phyloP scores from a whole-genome alignment of 2,329 filamentous ascomycete species.

The Conoideocrella luteorostrata region DNA sequence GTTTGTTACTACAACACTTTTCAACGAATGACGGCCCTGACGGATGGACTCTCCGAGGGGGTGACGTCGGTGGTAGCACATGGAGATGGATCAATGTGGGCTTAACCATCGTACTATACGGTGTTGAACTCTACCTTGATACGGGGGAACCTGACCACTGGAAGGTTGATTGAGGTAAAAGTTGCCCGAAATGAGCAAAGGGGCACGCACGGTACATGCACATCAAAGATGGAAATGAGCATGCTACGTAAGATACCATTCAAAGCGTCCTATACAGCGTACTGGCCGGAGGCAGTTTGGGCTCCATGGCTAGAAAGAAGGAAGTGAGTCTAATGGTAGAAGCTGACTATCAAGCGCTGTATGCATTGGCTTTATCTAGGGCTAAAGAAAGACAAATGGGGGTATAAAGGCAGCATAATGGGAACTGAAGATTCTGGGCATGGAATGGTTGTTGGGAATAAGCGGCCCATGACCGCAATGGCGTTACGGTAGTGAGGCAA shows the following conservation, averaged over 20 bases:
- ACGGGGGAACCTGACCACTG: constrained; percentile 85
- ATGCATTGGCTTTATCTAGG: no score
- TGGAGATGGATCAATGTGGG: constrained; percentile 94
- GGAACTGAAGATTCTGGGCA: constrained; percentile 6
- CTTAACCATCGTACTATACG: constrained; percentile 83
- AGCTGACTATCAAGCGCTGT: no score
- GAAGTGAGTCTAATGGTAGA: no score
- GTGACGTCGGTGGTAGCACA: constrained; percentile 71
- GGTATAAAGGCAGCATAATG: not conserved
- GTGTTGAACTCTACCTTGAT: constrained; percentile 81
- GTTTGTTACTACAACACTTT: constrained; percentile 91
- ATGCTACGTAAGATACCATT: not conserved
- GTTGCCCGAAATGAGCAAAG: not conserved
- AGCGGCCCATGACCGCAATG: constrained; percentile 10
- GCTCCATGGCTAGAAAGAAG: no score
- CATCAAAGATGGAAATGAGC: not conserved
- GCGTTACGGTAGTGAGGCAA: constrained; percentile 25
- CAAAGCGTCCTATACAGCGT: no score
- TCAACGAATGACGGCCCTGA: constrained; percentile 64
- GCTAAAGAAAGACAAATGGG: not conserved
- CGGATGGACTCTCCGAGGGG: constrained; percentile 81
- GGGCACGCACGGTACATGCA: no score
- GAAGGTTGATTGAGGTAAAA: constrained; percentile 82
- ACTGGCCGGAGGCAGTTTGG: no score
- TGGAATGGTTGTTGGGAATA: constrained; percentile 10